phyloP scores from a whole-genome alignment of 257 asterid genomes.

The Solanum virginianum region DNA sequence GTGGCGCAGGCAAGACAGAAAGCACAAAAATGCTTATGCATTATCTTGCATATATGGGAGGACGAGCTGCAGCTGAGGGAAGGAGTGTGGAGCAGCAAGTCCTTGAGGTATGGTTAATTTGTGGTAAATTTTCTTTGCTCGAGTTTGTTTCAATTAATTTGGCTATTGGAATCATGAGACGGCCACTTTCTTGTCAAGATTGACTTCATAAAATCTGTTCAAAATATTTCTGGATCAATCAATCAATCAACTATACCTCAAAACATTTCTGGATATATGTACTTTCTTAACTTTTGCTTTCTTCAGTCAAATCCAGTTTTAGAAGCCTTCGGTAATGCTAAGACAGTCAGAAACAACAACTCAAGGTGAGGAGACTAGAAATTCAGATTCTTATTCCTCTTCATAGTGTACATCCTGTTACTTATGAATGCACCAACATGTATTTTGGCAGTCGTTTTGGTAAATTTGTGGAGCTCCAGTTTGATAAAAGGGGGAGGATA shows the following conservation, averaged over 20 bases:
- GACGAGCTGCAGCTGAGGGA: constrained; percentile 50
- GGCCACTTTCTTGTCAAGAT: not conserved
- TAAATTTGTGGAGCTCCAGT: constrained; percentile 89
- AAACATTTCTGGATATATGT: not conserved
- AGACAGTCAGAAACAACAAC: constrained; percentile 82
- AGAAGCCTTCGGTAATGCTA: constrained; percentile 96
- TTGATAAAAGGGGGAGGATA: constrained; percentile 53
- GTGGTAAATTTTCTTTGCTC: not conserved
- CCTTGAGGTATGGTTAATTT: constrained; percentile 56
- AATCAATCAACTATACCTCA: not conserved
- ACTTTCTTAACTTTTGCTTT: not conserved
- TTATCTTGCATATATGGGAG: constrained; percentile 90
- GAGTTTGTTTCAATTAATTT: not conserved
- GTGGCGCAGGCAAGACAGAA: constrained; percentile 98
- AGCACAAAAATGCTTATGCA: constrained; percentile 81
- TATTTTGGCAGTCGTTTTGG: constrained; percentile 69
- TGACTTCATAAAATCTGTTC: not conserved
- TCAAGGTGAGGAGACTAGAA: constrained; percentile 44
- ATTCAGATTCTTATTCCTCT: not conserved
- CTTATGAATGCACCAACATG: not conserved
- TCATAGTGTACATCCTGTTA: not conserved
- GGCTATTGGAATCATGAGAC: not conserved
- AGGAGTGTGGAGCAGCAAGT: constrained; percentile 81
- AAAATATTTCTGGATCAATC: not conserved
- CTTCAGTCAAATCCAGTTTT: constrained; percentile 87